Base-by-base conservation (phyloP, 192 early-diverging fungal species). In the Helicostylum pulchrum region DNA sequence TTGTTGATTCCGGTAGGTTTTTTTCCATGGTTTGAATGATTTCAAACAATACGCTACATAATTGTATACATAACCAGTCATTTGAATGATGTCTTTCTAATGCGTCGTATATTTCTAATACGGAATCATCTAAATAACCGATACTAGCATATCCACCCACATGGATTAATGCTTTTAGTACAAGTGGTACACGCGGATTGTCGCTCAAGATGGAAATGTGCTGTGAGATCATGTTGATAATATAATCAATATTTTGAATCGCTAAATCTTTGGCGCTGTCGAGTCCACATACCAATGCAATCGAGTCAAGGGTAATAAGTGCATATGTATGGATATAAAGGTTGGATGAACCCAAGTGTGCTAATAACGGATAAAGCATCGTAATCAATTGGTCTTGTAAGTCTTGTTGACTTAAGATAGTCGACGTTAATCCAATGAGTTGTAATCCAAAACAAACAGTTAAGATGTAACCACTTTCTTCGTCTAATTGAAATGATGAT, bases 51-150 rank as follows among this genome's bases (percentile, higher is more conserved):
- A 70, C 64, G 9, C 47, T 57, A 49, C 69, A 76, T 15, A 83
- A 39, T 2, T 76, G 73, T 12, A 70, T 67, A 30, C 70, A 76
- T 1, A 81, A 50, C 34, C 64, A 57, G 32, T 76, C 67, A n/a
- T 83, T 68, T 64, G 77, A 59, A 67, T 77, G 72, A 70, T 78
- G 80, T 10, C 69, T 53, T 61, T 83, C 81, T 47, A 85, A 53
- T 26, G 78, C 84, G 51, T 81, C 81, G 60, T 82, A 85, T 20
- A 83, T 80, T 34, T 85, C 84, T 14, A 75, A 70, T 2, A 85
- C 70, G 7, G 80, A 75, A 44, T 85, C 84, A 46, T 80, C 75
- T 11, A 85, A 45, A 70, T 77, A 81, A 6, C 65, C 48, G 11
- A 85, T 48, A 4, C 75, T 70, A 23, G 61, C 57, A 1, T 62